Conservation (phyloP, 805 yeast genomes). For the Komagataella pastoris region DNA sequence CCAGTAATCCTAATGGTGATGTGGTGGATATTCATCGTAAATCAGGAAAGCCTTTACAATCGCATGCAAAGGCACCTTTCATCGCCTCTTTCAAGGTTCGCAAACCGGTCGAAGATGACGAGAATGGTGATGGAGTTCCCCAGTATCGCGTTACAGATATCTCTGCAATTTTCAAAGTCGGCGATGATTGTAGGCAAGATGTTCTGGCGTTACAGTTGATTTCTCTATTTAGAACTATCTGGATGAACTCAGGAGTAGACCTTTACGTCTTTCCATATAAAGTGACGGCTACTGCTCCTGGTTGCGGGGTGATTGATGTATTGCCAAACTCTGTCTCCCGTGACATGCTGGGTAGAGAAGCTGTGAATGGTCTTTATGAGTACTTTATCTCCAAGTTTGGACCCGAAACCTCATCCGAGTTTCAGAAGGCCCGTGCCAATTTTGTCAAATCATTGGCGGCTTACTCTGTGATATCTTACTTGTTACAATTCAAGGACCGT, state of each 20-base stretch:
- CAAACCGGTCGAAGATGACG: constrained; percentile 35
- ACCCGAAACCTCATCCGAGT: constrained; percentile 81
- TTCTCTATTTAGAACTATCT: constrained; percentile 81
- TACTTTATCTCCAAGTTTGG: constrained; percentile 89
- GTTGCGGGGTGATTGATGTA: constrained; percentile 98
- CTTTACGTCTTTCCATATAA: constrained; percentile 85
- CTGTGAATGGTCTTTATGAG: constrained; percentile 92
- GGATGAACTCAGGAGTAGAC: constrained; percentile 82
- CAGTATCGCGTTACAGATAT: constrained; percentile 28
- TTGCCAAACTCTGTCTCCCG: constrained; percentile 90
- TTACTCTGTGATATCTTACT: constrained; percentile 80
- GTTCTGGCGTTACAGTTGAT: constrained; percentile 86
- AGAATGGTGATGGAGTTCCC: constrained; percentile 14
- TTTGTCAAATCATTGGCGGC: constrained; percentile 92
- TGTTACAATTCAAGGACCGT: constrained; percentile 90
- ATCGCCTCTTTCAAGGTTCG: constrained; percentile 89
- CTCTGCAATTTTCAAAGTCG: constrained; percentile 96
- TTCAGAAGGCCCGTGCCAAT: constrained; percentile 84
- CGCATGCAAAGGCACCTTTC: constrained; percentile 98
- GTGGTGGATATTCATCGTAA: constrained; percentile 83
- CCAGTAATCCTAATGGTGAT: constrained; percentile 94
- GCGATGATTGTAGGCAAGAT: constrained; percentile 98
- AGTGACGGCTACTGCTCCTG: constrained; percentile 98
- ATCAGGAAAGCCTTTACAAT: constrained; percentile 89
- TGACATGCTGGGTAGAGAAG: constrained; percentile 98